Base-by-base conservation (phyloP, 2,329 filamentous ascomycete genomes). In the Talaromyces funiculosus region DNA sequence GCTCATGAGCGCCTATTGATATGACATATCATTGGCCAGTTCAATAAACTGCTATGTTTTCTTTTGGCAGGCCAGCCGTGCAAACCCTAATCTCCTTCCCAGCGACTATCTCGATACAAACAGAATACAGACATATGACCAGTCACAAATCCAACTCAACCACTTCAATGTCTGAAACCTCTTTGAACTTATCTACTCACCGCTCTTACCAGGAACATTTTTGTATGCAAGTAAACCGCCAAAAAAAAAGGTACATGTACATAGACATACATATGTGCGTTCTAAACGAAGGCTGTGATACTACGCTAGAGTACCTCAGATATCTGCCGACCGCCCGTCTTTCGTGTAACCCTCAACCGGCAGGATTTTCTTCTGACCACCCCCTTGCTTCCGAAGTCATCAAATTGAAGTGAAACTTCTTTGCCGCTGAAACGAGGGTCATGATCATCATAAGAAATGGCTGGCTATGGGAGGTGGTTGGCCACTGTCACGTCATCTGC, bases 341-440 rank as follows among this genome's bases (percentile, higher is more conserved):
- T 47, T 47, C 9, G 55, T 57, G 55, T 57, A 57, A 57, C 55
- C 42, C 43, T 31, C 53, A 55, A 14, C 22, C 37, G 31, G 20
- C 54, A 47, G 47, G 10, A 51, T 35, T 31, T 20, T 31, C 42
- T 29, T 31, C n/a, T 33, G 24, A 8, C 5, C n/a, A 22, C 53
- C 54, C 55, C 55, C 55, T 57, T 57, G 55, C 55, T 49, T 57
- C 55, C 29, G 6, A 49, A 45, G 31, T 47, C 47, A 57, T 57
- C 55, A 57, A 20, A 14, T 29, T 24, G 16, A 40, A 22, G 40
- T 56, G 26, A 26, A 31, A 33, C 14, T 20, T n/a, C 9, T 56
- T 20, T 26, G 47, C 29, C 47, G 26, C 47, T 35, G 47, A 51
- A 33, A 51, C 45, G n/a, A 51, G 18, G 29, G 18, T 51, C 24